A percentile compares a stretch with the other conserved stretches of the same genome.
phyloP scores from a whole-genome alignment of 768 basidiomycete species.

The Collybiopsis luxurians region DNA sequence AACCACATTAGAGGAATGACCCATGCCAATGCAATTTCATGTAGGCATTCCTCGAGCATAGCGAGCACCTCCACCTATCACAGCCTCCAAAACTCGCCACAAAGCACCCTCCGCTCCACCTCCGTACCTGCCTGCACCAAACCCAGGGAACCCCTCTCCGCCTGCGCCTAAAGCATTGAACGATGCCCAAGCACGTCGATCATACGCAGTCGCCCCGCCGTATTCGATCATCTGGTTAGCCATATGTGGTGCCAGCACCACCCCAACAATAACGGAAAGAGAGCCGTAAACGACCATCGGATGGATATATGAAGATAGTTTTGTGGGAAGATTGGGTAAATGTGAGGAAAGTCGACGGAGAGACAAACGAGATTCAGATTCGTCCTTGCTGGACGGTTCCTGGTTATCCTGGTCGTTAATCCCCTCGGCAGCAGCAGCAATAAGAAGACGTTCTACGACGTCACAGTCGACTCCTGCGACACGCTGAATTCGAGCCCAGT shows the following conservation, averaged over 20 bases:
- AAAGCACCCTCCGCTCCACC: slow-evolving; percentile 42
- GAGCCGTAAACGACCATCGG: slow-evolving; percentile 60
- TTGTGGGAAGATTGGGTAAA: slow-evolving; percentile 21
- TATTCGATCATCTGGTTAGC: slow-evolving; percentile 48
- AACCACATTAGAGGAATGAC: not conserved
- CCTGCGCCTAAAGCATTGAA: slow-evolving; percentile 63
- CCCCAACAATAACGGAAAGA: slow-evolving; percentile 58
- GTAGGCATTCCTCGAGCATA: slow-evolving; percentile 80
- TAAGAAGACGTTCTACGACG: slow-evolving; percentile 44
- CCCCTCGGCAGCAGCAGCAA: not conserved
- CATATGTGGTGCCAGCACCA: slow-evolving; percentile 60
- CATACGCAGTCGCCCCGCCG: slow-evolving; percentile 71
- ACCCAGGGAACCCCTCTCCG: slow-evolving; percentile 61
- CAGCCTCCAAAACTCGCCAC: slow-evolving; percentile 68
- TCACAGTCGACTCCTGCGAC: slow-evolving; percentile 47
- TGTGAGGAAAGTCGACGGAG: not conserved
- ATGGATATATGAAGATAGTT: slow-evolving; percentile 18
- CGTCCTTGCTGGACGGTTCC: not conserved
- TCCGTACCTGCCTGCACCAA: slow-evolving; percentile 3
- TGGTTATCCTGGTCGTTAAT: slow-evolving; percentile 25
- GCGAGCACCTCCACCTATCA: slow-evolving; percentile 74
- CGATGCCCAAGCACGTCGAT: slow-evolving; percentile 75
- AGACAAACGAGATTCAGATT: slow-evolving; percentile 18
- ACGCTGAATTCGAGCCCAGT: slow-evolving; percentile 3
- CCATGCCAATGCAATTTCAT: slow-evolving; percentile 23